phyloP scores from a whole-genome alignment of 2,329 filamentous ascomycete species.

The Rhinocladiella similis region DNA sequence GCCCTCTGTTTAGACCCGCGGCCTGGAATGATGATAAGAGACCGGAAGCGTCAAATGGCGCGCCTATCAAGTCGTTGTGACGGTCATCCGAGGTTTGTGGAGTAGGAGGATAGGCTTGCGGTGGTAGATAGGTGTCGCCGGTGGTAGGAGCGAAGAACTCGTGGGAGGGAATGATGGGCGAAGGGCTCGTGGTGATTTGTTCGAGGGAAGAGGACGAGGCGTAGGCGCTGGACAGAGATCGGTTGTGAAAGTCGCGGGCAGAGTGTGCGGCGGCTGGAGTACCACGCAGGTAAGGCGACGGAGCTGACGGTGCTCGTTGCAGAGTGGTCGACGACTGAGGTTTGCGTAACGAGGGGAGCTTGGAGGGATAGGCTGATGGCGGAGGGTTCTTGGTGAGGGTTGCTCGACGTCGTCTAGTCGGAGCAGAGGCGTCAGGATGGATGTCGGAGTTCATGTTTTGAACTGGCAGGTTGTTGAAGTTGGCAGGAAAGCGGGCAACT shows the following conservation, averaged over 20 bases:
- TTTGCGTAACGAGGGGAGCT: slow-evolving; percentile 41
- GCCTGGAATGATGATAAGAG: slow-evolving; percentile 36
- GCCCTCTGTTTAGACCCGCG: slow-evolving; percentile 12
- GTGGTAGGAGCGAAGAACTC: slow-evolving; percentile 35
- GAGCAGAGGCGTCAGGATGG: slow-evolving; percentile 13
- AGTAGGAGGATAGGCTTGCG: slow-evolving; percentile 36
- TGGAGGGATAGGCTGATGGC: slow-evolving; percentile 36
- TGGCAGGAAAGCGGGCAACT: slow-evolving; percentile 5
- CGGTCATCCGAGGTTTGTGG: slow-evolving; percentile 30
- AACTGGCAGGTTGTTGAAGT: slow-evolving; percentile 15
- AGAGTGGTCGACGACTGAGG: slow-evolving; percentile 45
- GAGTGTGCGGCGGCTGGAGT: slow-evolving; percentile 34
- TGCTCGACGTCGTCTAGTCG: slow-evolving; percentile 25
- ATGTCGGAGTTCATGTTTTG: slow-evolving; percentile 21
- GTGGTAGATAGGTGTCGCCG: slow-evolving; percentile 37
- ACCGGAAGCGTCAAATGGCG: slow-evolving; percentile 45
- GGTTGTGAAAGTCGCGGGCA: slow-evolving; percentile 36
- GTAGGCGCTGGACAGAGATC: slow-evolving; percentile 48
- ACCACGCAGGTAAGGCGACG: slow-evolving; percentile 43
- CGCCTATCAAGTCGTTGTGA: slow-evolving; percentile 44
- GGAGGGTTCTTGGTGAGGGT: slow-evolving; percentile 42
- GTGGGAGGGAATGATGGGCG: slow-evolving; percentile 37
- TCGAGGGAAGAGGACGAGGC: slow-evolving; percentile 50
- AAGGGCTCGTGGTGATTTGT: slow-evolving; percentile 41
- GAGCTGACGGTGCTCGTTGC: slow-evolving; percentile 49